Conservation (phyloP, 2,329 filamentous ascomycete species). For the Neonectria sp. region DNA sequence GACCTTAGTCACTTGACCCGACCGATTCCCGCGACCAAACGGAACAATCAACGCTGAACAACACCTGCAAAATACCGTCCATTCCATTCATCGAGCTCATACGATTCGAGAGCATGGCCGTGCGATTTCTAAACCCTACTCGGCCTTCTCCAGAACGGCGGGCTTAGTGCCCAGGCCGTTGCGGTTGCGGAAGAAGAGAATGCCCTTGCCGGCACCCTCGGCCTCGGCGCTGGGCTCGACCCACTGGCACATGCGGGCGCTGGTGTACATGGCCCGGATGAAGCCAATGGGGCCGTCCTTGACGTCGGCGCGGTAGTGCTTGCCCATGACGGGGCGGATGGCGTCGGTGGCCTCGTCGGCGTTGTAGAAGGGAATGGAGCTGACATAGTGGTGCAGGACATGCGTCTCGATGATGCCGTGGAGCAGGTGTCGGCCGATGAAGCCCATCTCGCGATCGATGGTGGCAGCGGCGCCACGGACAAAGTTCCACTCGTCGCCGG, state of each 20-base stretch:
- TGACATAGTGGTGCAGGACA: conserved; percentile 97
- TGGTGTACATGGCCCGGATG: conserved; percentile 85
- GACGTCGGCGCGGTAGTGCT: conserved; percentile 91
- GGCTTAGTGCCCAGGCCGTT: conserved; percentile 83
- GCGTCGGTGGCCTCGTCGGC: conserved; percentile 95
- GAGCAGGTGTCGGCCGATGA: conserved; percentile 90
- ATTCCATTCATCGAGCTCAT: not conserved
- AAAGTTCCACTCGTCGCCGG: conserved; percentile 89
- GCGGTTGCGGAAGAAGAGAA: conserved; percentile 95
- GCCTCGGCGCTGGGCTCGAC: conserved; percentile 92
- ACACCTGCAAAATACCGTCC: conserved; percentile 27
- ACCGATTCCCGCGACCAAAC: conserved; percentile 21
- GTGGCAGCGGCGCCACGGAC: conserved; percentile 94
- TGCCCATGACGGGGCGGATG: conserved; percentile 95
- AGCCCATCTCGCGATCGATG: conserved; percentile 97
- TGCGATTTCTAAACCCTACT: conserved; percentile 10
- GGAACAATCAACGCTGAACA: conserved; percentile 27
- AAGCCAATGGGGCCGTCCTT: conserved; percentile 86
- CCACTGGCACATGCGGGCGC: conserved; percentile 93
- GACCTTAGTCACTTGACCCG: conserved; percentile 19
- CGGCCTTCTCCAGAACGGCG: conserved; percentile 37
- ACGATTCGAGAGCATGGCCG: not conserved
- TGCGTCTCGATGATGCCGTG: conserved; percentile 99
- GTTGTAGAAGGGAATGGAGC: conserved; percentile 96
- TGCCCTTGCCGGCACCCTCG: conserved; percentile 83